Evolutionary conservation across 208 protist genomes (phyloP), one percentile per base, ranked within the genome.

Genomic region (Crithidia fasciculata): DNA sequence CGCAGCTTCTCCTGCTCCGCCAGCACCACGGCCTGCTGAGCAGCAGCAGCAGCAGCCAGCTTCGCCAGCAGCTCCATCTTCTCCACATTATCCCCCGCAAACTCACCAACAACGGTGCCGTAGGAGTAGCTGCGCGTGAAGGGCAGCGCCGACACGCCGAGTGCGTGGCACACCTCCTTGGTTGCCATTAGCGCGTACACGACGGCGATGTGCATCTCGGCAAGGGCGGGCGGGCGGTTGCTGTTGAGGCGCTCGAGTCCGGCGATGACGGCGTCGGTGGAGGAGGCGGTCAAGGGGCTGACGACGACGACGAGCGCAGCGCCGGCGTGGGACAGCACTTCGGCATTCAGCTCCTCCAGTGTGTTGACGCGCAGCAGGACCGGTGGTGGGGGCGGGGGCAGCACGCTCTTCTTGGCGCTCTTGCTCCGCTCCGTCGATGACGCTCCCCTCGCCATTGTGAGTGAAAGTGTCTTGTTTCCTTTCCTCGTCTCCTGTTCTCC

Each of bases 11-110:
- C 74, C 37, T 58, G 66, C 50, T 76, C 85, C 43, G 76, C 81
- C 44, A 89, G 43, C 18, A 59, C 58, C 36, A 56, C 61, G 8
- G 76, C 78, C 54, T 81, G 81, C 41, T 79, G 73, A 8, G 72
- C 70, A 12, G 81, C 72, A 8, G 61, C 74, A 15, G 81, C 68
- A 3, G 79, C 80, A 4, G 91, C 86, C 49, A 88, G 8, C 58
- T 87, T 92, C 2, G 88, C 83, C 8, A 96, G 50, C 15, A 96
- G 72, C 28, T 81, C 54, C 39, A 80, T 84, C 72, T 96, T 96
- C 13, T 92, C 86, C 2, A 81, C 65, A 58, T 92, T 96, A 62
- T 96, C 82, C 6, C 91, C 91, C 9, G 72, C 57, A 65, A 96
- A 94, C 40, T 58, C 47, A 2, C 68, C 55, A 0, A 94, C 59